These are phyloP conservation scores for Verticillium longisporum DNA, from an alignment of 2,329 filamentous ascomycete genomes.

Conservation along the genomic window DNA sequence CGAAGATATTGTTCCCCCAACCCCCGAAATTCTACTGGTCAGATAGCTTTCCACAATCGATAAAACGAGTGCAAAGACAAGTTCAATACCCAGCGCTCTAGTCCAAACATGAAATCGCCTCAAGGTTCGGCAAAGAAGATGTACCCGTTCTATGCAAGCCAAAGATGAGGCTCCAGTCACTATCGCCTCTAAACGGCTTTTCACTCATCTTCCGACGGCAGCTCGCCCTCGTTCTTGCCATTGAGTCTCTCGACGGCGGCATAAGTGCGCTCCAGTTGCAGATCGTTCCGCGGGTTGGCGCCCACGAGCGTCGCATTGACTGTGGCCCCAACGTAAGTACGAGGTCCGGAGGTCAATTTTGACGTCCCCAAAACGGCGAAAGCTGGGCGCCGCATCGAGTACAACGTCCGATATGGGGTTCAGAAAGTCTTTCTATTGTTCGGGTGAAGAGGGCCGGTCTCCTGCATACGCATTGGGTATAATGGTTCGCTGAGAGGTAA, in stretches of 20 bases:
- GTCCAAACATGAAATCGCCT: too few relatives aligned
- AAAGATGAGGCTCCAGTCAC: slow-evolving; percentile 77
- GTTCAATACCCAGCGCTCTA: slow-evolving; percentile 32
- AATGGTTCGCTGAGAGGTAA: slow-evolving; percentile 2
- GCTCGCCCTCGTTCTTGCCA: slow-evolving; percentile 7
- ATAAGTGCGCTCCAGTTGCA: slow-evolving; percentile 71
- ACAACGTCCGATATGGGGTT: slow-evolving; percentile 76
- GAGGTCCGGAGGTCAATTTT: slow-evolving; percentile 41
- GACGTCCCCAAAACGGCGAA: slow-evolving; percentile 64
- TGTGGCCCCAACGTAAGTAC: slow-evolving; percentile 49
- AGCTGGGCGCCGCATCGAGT: slow-evolving; percentile 58
- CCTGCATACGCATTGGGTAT: slow-evolving; percentile 8
- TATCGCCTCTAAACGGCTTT: slow-evolving; percentile 60
- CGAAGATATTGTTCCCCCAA: too few relatives aligned
- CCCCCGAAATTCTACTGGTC: too few relatives aligned
- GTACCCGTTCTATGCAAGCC: slow-evolving; percentile 32
- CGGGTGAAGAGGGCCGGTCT: slow-evolving; percentile 57
- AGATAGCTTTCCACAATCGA: too few relatives aligned
- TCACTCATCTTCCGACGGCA: slow-evolving; percentile 42
- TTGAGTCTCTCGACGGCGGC: slow-evolving; percentile 64
- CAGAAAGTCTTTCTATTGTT: slow-evolving; percentile 71
- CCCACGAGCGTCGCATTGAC: slow-evolving; percentile 69
- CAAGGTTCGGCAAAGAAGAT: too few relatives aligned
- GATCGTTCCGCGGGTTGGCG: slow-evolving; percentile 82
- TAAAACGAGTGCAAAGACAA: slow-evolving; percentile 29